phyloP scores from a whole-genome alignment of 2,329 filamentous ascomycete genomes.

The Myotisia sp. region DNA sequence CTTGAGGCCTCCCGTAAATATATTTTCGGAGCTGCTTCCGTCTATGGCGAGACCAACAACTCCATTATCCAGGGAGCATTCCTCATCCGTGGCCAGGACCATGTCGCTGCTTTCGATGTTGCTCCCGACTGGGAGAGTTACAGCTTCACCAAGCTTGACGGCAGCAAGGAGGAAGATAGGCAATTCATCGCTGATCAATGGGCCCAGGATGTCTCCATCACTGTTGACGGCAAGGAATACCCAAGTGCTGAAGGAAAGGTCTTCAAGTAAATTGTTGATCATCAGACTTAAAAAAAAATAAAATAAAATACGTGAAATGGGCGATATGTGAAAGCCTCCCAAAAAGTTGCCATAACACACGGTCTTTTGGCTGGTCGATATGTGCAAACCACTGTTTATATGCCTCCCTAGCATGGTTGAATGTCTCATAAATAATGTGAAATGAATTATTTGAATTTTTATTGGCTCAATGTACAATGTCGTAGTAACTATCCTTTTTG shows the following conservation, averaged over 20 bases:
- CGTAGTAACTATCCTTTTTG: too few species aligned
- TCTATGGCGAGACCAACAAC: constrained; percentile 80
- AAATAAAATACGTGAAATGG: too few species aligned
- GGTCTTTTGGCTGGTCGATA: too few species aligned
- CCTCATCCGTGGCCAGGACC: constrained; percentile 83
- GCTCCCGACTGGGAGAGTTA: constrained; percentile 97
- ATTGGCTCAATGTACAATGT: too few species aligned
- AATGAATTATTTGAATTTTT: too few species aligned
- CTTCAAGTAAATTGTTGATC: constrained; percentile 65
- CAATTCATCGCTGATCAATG: constrained; percentile 77
- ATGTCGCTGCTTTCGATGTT: constrained; percentile 77
- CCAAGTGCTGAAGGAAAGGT: constrained; percentile 86
- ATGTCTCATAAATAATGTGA: too few species aligned
- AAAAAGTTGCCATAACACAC: too few species aligned
- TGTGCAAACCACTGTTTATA: too few species aligned
- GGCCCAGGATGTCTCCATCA: constrained; percentile 78
- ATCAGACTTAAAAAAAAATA: not conserved
- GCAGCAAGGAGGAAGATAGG: constrained; percentile 66
- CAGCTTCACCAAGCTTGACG: constrained; percentile 91
- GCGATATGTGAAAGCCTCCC: too few species aligned
- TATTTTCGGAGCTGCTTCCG: constrained; percentile 79
- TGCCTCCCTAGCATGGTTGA: too few species aligned
- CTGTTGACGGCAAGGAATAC: constrained; percentile 75
- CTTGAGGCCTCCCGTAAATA: constrained; percentile 97
- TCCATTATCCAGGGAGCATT: constrained; percentile 88